Evolutionary conservation across 148 eudicot species (phyloP).

Genomic region (Spergularia bocconei): DNA sequence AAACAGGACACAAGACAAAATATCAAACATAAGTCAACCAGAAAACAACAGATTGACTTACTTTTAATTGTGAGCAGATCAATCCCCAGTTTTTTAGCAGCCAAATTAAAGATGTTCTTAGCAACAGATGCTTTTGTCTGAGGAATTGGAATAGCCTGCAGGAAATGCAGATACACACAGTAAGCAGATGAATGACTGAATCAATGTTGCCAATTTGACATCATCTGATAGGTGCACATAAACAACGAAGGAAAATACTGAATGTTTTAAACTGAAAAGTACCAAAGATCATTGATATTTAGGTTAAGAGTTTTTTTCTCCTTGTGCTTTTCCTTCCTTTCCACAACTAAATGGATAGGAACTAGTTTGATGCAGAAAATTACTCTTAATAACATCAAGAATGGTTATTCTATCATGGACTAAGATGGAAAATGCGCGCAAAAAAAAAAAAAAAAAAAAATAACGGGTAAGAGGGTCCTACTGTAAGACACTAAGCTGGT

Average conservation of each 20-base stretch:
- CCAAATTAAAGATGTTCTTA: slow-evolving; percentile 73
- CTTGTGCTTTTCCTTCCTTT: too few relatives aligned
- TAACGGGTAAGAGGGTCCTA: too few relatives aligned
- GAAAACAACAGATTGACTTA: slow-evolving; percentile 29
- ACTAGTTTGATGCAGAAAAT: background rate
- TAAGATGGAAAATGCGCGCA: too few relatives aligned
- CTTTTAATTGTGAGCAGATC: slow-evolving; percentile 58
- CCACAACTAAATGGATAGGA: too few relatives aligned
- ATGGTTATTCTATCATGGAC: background rate
- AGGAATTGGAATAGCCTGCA: slow-evolving; percentile 86
- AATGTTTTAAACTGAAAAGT: background rate
- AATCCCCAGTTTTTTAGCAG: slow-evolving; percentile 82
- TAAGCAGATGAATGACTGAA: background rate
- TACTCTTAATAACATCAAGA: background rate
- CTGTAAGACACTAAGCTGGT: too few relatives aligned
- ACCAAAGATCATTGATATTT: background rate
- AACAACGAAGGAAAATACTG: background rate
- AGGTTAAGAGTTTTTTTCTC: background rate
- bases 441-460: too few relatives aligned
- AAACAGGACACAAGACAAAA: background rate
- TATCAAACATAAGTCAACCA: background rate
- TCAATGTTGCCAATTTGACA: background rate
- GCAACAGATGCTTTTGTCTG: slow-evolving; percentile 55
- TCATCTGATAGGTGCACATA: slow-evolving; percentile 10
- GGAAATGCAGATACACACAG: slow-evolving; percentile 11